Conservation (phyloP, 2,329 filamentous ascomycete genomes). For the Capronia coronata region DNA sequence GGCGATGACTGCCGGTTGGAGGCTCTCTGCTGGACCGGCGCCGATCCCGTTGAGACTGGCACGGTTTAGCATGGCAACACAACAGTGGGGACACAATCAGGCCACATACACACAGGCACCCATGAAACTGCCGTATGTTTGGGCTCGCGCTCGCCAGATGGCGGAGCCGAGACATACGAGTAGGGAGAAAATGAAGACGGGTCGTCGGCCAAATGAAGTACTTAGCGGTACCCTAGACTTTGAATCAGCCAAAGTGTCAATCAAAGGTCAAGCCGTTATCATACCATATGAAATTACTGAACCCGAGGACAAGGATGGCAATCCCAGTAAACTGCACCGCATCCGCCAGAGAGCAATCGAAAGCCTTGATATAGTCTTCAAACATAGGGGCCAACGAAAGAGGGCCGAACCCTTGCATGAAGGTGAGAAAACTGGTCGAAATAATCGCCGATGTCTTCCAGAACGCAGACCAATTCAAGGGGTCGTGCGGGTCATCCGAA, state of each 20-base stretch:
- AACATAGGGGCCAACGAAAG: constrained; percentile 56
- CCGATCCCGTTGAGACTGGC: constrained; percentile 52
- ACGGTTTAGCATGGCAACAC: neutral
- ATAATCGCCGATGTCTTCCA: constrained; percentile 48
- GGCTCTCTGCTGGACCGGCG: constrained; percentile 56
- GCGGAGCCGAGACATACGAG: constrained; percentile 48
- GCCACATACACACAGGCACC: constrained; percentile 46
- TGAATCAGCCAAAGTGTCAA: constrained; percentile 13
- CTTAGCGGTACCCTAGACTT: constrained; percentile 48
- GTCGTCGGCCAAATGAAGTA: constrained; percentile 50
- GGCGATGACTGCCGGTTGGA: constrained; percentile 57
- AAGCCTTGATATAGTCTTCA: constrained; percentile 50
- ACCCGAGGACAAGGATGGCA: constrained; percentile 52
- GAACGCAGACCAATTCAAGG: constrained; percentile 44
- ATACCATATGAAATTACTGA: constrained; percentile 56
- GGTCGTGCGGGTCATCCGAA: constrained; percentile 43
- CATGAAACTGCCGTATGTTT: constrained; percentile 57
- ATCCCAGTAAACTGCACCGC: constrained; percentile 54
- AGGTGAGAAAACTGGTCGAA: constrained; percentile 43
- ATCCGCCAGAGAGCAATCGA: constrained; percentile 47
- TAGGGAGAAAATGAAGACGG: constrained; percentile 48
- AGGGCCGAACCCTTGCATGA: constrained; percentile 51
- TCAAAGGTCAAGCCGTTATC: neutral
- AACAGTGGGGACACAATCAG: neutral
- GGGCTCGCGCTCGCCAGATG: constrained; percentile 55